Evolutionary conservation across 129 eudicot genomes (phyloP).

Genomic region (Artemisia argyi): DNA sequence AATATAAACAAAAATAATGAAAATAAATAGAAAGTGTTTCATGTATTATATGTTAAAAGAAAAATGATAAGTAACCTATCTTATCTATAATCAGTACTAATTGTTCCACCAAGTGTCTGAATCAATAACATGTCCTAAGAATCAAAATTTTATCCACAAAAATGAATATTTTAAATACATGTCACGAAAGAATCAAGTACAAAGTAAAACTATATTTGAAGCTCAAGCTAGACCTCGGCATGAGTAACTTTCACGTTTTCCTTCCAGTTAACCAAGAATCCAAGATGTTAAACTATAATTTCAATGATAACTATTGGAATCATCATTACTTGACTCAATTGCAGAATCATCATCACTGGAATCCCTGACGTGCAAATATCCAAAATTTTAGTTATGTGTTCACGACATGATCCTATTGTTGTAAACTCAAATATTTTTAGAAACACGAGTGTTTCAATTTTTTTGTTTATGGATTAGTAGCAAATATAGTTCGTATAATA

Average conservation of each 20-base stretch:
- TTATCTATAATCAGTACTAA: no score
- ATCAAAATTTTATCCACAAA: no score
- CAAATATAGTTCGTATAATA: no score
- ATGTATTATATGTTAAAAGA: no score
- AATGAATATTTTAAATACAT: conserved; percentile 18
- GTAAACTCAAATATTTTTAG: not conserved
- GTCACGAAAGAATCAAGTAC: conserved; percentile 11
- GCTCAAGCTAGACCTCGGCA: conserved; percentile 9
- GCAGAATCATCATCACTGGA: conserved; percentile 27
- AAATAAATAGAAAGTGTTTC: no score
- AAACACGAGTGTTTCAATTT: not conserved
- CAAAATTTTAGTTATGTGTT: conserved; percentile 22
- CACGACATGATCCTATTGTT: not conserved
- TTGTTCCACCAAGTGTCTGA: no score
- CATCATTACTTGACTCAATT: conserved; percentile 15
- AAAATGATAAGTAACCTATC: no score
- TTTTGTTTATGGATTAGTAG: not conserved
- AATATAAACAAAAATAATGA: no score
- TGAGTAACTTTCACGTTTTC: conserved; percentile 22
- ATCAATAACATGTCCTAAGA: no score
- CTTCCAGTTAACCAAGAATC: conserved; percentile 31
- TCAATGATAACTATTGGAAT: conserved; percentile 18
- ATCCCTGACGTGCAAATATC: conserved; percentile 27
- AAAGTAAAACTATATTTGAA: not conserved
- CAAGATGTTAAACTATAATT: conserved; percentile 14